Percentiles rank a stretch among this genome's conserved stretches.
These are phyloP conservation scores for Solanum virginianum DNA, from an alignment of 257 asterid genomes.

Conservation along the genomic window DNA sequence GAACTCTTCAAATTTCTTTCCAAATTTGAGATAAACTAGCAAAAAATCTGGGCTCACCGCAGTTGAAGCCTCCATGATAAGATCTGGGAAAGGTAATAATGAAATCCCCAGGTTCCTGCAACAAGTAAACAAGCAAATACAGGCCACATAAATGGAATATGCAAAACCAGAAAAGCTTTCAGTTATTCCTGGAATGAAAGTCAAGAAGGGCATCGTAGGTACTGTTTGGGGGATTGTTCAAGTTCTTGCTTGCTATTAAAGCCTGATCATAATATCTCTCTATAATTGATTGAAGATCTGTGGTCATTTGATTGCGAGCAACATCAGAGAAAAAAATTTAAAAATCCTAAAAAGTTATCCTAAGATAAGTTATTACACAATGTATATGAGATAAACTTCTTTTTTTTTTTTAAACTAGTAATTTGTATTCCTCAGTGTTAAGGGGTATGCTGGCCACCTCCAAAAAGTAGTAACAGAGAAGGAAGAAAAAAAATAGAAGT, in stretches of 20 bases:
- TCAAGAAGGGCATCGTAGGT: not conserved
- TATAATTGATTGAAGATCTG: not conserved
- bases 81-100: slow-evolving; percentile 95
- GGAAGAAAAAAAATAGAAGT: too few relatives aligned
- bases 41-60: slow-evolving; percentile 41
- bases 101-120: slow-evolving; percentile 96
- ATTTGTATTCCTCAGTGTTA: too few relatives aligned
- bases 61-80: slow-evolving; percentile 96
- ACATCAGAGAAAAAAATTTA: not conserved
- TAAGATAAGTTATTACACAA: too few relatives aligned
- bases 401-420: too few relatives aligned
- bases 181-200: not conserved
- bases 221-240: not conserved
- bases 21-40: slow-evolving; percentile 2
- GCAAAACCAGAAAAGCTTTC: not conserved
- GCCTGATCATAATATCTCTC: not conserved
- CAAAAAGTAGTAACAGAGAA: too few relatives aligned
- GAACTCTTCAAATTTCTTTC: not conserved
- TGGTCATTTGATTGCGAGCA: not conserved
- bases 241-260: not conserved
- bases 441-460: too few relatives aligned
- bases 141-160: not conserved
- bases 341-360: not conserved
- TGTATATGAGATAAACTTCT: too few relatives aligned
- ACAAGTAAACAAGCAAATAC: not conserved